Evolutionary conservation across 2,329 filamentous ascomycete genomes (phyloP).

Genomic region (Fusarium protoensiforme): DNA sequence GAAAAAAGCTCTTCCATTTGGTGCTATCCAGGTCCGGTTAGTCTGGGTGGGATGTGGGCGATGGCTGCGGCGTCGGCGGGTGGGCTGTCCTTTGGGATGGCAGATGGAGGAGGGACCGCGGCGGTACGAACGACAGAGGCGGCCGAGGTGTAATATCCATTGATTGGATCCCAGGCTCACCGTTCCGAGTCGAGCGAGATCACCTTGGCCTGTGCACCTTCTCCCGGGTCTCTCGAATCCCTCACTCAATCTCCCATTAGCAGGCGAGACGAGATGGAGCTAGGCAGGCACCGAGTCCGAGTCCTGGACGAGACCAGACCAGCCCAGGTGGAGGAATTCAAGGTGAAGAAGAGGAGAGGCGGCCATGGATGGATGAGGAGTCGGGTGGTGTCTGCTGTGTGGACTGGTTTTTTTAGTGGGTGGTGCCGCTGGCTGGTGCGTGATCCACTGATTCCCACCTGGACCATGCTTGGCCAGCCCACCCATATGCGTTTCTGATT

Average conservation of each 20-base stretch:
- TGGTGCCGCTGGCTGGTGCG: slow-evolving; percentile 26
- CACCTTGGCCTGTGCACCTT: slow-evolving; percentile 3
- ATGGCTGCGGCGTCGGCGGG: slow-evolving; percentile 30
- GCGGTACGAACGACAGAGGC: not conserved
- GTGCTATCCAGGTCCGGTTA: slow-evolving; percentile 22
- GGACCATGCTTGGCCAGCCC: slow-evolving; percentile 11
- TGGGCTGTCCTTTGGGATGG: slow-evolving; percentile 18
- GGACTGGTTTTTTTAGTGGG: slow-evolving; percentile 39
- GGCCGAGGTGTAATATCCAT: slow-evolving; percentile 3
- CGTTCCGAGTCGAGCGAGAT: slow-evolving; percentile 1
- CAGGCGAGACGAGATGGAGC: not conserved
- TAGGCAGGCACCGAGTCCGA: not conserved
- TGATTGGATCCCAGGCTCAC: slow-evolving; percentile 4
- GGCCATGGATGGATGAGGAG: not conserved
- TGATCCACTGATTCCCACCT: slow-evolving; percentile 20
- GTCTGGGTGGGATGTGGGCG: slow-evolving; percentile 31
- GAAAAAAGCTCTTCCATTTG: slow-evolving; percentile 3
- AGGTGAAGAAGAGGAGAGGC: slow-evolving; percentile 15
- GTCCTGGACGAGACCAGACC: not conserved
- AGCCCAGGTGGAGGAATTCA: slow-evolving; percentile 15
- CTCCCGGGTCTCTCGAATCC: not conserved
- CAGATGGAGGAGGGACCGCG: not conserved
- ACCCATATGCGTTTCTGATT: slow-evolving; percentile 27
- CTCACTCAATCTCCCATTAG: slow-evolving; percentile 13
- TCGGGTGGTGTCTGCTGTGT: slow-evolving; percentile 21